These are phyloP conservation scores for Blastobotrys raffinosifermentans DNA, from an alignment of 1,139 yeast species.

Conservation along the genomic window DNA sequence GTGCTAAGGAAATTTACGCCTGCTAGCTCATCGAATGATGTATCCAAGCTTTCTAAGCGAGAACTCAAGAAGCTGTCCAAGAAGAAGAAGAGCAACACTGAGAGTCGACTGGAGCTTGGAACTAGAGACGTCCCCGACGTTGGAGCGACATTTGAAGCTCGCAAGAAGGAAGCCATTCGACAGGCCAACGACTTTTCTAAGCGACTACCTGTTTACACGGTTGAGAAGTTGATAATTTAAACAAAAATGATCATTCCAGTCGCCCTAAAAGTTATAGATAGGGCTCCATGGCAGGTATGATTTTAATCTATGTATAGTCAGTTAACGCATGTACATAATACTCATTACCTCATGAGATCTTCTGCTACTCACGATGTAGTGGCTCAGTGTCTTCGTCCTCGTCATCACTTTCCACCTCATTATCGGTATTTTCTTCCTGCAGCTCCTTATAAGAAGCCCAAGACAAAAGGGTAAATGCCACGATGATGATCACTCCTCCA, in stretches of 20 bases:
- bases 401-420: conserved; percentile 34
- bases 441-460: conserved; percentile 69
- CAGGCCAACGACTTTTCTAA: conserved; percentile 26
- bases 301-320: conserved; percentile 1
- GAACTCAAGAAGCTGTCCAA: conserved; percentile 26
- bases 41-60: conserved; percentile 14
- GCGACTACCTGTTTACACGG: conserved; percentile 24
- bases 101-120: conserved; percentile 16
- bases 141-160: conserved; percentile 9
- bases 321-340: too few relatives aligned
- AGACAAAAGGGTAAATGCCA: conserved; percentile 65
- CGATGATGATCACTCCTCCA: conserved; percentile 41
- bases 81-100: conserved; percentile 19
- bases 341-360: conserved; percentile 40
- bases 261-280: not conserved
- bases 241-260: not conserved
- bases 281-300: not conserved
- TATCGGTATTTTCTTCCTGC: conserved; percentile 49
- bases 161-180: conserved; percentile 29
- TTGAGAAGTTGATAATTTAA: conserved; percentile 25
- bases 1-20: conserved; percentile 33
- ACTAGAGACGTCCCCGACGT: conserved; percentile 6
- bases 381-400: conserved; percentile 8
- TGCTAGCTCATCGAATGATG: conserved; percentile 18
- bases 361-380: not conserved